Evolutionary conservation across 2,329 filamentous ascomycete genomes (phyloP).

Genomic region (Byssothecium circinans): DNA sequence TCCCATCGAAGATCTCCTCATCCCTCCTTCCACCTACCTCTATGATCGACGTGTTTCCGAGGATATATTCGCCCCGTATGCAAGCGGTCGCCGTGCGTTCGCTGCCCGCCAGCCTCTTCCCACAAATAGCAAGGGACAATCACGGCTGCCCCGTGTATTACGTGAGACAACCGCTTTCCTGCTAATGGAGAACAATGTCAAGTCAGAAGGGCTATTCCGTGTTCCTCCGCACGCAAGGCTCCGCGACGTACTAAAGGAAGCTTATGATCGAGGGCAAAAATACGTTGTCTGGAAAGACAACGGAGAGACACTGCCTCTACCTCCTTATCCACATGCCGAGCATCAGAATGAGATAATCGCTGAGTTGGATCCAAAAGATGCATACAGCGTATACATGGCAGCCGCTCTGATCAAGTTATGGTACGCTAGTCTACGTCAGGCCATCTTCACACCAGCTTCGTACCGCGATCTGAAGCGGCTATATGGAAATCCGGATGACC

Average conservation of each 20-base stretch:
- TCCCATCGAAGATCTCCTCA: constrained; percentile 55
- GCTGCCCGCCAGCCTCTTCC: constrained; percentile 53
- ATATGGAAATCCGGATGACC: constrained; percentile 45
- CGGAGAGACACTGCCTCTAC: constrained; percentile 34
- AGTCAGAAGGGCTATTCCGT: constrained; percentile 56
- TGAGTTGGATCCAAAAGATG: constrained; percentile 52
- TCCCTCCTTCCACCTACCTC: constrained; percentile 57
- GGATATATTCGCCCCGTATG: constrained; percentile 52
- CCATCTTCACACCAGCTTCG: constrained; percentile 53
- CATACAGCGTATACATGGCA: constrained; percentile 57
- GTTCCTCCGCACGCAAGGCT: constrained; percentile 55
- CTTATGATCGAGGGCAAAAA: constrained; percentile 58
- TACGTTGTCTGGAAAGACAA: constrained; percentile 57
- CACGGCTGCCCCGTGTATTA: constrained; percentile 55
- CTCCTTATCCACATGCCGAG: constrained; percentile 35
- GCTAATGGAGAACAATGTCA: constrained; percentile 51
- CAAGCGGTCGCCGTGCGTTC: constrained; percentile 51
- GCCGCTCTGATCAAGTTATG: constrained; percentile 59
- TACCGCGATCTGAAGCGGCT: constrained; percentile 52
- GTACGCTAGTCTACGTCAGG: constrained; percentile 56
- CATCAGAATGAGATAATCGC: constrained; percentile 47
- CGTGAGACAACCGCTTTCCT: constrained; percentile 57
- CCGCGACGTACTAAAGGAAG: constrained; percentile 55
- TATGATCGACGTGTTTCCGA: constrained; percentile 55
- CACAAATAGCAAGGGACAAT: constrained; percentile 46